Evolutionary conservation across 768 basidiomycete species (phyloP).

Genomic region (Amanita muscaria): DNA sequence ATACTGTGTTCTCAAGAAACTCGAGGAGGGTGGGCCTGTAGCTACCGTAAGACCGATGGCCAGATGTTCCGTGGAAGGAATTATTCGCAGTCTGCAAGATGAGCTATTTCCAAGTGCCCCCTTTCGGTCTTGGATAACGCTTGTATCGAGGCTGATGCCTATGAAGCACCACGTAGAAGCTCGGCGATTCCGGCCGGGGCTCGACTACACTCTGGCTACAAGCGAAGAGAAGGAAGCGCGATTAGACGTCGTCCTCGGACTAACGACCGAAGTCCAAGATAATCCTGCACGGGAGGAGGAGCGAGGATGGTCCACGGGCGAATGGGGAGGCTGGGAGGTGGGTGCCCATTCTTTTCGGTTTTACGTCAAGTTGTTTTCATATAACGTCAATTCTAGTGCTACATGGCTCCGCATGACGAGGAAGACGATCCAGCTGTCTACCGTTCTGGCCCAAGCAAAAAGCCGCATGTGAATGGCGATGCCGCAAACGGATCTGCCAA

Average conservation of each 20-base stretch:
- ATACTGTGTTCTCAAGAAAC: constrained; percentile 60
- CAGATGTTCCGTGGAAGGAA: constrained; percentile 44
- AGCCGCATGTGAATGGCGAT: constrained; percentile 19
- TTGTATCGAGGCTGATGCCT: constrained; percentile 65
- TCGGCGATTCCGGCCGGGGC: constrained; percentile 80
- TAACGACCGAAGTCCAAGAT: constrained; percentile 53
- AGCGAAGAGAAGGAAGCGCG: constrained; percentile 75
- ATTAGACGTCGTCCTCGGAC: constrained; percentile 77
- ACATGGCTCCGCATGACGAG: constrained; percentile 90
- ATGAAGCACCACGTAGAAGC: constrained; percentile 69
- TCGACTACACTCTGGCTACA: constrained; percentile 93
- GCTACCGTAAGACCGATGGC: constrained; percentile 44
- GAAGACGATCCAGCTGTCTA: constrained; percentile 96
- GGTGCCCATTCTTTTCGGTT: constrained; percentile 13
- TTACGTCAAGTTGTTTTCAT: constrained; percentile 6
- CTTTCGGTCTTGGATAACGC: constrained; percentile 86
- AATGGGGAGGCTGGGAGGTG: constrained; percentile 95
- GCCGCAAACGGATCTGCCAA: constrained; percentile 1
- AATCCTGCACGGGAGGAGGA: constrained; percentile 11
- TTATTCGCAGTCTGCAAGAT: constrained; percentile 62
- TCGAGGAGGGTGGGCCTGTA: constrained; percentile 26
- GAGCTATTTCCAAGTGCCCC: constrained; percentile 69
- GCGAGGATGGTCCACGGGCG: constrained; percentile 59
- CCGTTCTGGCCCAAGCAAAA: constrained; percentile 50
- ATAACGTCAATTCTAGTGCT: constrained; percentile 48